Percentiles rank a stretch among this genome's conserved stretches.
Evolutionary conservation across 78 protist species (phyloP).

Genomic region (Dictyostelium intermedium): DNA sequence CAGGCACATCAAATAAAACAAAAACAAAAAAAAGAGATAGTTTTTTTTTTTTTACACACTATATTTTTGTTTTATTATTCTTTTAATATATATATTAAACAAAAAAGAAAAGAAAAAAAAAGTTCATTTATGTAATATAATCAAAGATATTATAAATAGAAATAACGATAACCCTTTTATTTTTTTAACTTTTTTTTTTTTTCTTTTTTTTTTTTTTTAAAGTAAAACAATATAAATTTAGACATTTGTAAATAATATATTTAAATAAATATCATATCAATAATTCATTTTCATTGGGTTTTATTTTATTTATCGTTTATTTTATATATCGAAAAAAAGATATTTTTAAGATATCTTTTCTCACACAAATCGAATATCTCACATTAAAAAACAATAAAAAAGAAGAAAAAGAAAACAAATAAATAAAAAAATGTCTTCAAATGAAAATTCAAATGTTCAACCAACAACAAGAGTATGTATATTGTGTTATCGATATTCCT

Average conservation of each 20-base stretch:
- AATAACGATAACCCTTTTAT: neutral
- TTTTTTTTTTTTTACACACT: neutral
- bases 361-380: neutral
- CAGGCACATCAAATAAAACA: neutral
- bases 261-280: neutral
- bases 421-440: neutral
- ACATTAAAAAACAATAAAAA: neutral
- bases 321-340: neutral
- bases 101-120: neutral
- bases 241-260: neutral
- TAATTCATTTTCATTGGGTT: conserved; percentile 4
- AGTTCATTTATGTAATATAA: neutral
- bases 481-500: neutral
- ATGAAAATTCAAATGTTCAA: neutral
- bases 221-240: neutral
- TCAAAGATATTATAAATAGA: neutral
- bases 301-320: neutral
- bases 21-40: neutral
- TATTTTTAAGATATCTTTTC: neutral
- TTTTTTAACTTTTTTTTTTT: neutral
- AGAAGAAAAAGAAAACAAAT: neutral
- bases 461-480: neutral
- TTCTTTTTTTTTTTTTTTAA: too few species aligned
- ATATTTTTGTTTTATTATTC: too few species aligned
- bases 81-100: neutral